These are phyloP conservation scores for Diplodia scrobiculata DNA, from an alignment of 2,329 filamentous ascomycete genomes.

Conservation along the genomic window DNA sequence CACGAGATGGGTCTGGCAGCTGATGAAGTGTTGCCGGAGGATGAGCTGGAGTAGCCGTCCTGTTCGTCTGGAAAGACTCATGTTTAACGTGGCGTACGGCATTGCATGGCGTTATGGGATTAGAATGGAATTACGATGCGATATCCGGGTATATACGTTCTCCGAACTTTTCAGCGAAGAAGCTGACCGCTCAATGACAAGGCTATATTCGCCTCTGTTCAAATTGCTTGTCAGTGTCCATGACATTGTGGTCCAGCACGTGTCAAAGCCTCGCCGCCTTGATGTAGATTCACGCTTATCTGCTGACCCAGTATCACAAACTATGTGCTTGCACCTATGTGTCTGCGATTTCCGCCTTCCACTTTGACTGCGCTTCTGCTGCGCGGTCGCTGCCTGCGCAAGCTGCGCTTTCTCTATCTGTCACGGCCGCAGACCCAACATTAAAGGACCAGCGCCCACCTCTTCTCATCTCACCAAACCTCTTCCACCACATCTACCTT, in stretches of 20 bases:
- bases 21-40: constrained; percentile 37
- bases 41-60: background rate
- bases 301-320: background rate
- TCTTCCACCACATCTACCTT: background rate
- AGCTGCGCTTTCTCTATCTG: background rate
- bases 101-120: constrained; percentile 10
- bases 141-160: constrained; percentile 14
- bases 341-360: background rate
- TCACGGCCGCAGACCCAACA: background rate
- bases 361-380: background rate
- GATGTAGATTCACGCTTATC: background rate
- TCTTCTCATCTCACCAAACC: background rate
- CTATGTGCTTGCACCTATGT: background rate
- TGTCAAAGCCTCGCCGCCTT: too few relatives aligned
- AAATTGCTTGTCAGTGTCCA: too few relatives aligned
- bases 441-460: background rate
- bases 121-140: background rate
- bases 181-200: background rate
- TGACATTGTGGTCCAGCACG: too few relatives aligned
- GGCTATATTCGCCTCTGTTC: too few relatives aligned
- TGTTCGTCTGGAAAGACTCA: background rate
- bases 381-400: background rate
- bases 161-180: background rate
- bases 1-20: constrained; percentile 43
- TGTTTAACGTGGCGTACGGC: background rate